phyloP scores from a whole-genome alignment of 768 basidiomycete species.

The Leccinum uliginosum region DNA sequence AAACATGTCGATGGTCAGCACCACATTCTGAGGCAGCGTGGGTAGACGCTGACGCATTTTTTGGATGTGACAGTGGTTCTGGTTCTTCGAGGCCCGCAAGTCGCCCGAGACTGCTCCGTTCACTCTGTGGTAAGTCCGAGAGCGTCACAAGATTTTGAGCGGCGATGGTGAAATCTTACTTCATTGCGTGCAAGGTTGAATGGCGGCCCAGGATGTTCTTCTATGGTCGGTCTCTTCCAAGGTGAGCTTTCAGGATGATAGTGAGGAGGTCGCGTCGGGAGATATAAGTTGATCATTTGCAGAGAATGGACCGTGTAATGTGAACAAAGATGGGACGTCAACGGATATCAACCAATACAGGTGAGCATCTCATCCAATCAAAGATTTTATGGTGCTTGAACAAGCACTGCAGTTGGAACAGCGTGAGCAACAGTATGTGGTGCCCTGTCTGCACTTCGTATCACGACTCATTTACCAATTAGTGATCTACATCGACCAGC shows the following conservation, averaged over 20 bases:
- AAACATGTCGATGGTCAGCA: constrained; percentile 54
- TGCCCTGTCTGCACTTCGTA: background rate
- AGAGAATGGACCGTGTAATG: constrained; percentile 64
- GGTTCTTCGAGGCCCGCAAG: constrained; percentile 66
- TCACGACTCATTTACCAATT: background rate
- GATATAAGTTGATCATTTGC: background rate
- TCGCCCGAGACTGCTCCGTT: constrained; percentile 60
- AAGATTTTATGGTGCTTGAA: background rate
- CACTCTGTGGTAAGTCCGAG: constrained; percentile 49
- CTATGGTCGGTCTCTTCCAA: constrained; percentile 65
- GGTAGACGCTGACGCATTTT: background rate
- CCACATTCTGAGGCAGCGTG: background rate
- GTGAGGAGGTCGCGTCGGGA: background rate
- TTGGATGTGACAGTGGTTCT: constrained; percentile 51
- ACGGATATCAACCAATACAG: constrained; percentile 60
- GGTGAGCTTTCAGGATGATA: constrained; percentile 27
- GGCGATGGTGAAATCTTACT: background rate
- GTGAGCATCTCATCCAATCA: constrained; percentile 24
- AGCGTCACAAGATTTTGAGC: background rate
- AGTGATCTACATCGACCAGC: constrained; percentile 74
- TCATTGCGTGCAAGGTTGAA: constrained; percentile 39
- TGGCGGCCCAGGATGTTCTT: constrained; percentile 60
- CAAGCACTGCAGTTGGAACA: constrained; percentile 51
- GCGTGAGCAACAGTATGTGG: too few relatives aligned
- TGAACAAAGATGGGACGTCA: constrained; percentile 49